Evolutionary conservation across 2,329 filamentous ascomycete genomes (phyloP), one percentile per base, ranked within the genome.

Genomic region (Penicillium sp.): DNA sequence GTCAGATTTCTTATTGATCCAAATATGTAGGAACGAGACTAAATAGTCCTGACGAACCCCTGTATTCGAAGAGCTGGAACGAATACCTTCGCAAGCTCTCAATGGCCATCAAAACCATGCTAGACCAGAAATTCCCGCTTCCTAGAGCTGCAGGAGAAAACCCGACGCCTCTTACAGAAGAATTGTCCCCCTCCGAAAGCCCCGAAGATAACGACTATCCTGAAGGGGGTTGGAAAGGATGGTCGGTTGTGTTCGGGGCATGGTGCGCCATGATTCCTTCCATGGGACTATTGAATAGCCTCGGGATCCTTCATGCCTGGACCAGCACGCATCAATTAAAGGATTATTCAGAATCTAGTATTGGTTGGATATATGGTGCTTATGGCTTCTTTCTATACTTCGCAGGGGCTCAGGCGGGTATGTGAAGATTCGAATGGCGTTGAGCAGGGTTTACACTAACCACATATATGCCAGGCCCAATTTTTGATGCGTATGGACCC

Each of bases 191-290:
- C 28, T 29, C 16, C 24, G 24, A 28, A 10, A 10, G 24, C 3
- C 9, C 18, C 11, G 42, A 45, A n/a, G 14, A 21, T 43, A 2
- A 39, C n/a, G 23, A 34, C 5, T 68, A 66, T 52, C 75, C 75
- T 0, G 75, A 77, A 54, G 74, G 75, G 13, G 74, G 75, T 0
- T 48, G 64, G 5, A 54, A 64, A 39, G 74, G 75, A 10, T 77
- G 75, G 75, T 65, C 69, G 0, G 72, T 75, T 1, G 75, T 76
- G 1, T 52, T 73, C 0, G 75, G 74, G 10, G 69, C 72, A 5
- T 74, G 67, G 61, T 75, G 69, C 56, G 67, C 66, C 19, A 71
- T 76, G 63, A 58, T 71, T 6, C 65, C 69, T 11, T 69, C 68
- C 5, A 72, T 76, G 60, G 75, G 75, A 4, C 37, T 74, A 29